Conservation (phyloP, 208 protist species). For the Leptomonas pyrrhocoris region DNA sequence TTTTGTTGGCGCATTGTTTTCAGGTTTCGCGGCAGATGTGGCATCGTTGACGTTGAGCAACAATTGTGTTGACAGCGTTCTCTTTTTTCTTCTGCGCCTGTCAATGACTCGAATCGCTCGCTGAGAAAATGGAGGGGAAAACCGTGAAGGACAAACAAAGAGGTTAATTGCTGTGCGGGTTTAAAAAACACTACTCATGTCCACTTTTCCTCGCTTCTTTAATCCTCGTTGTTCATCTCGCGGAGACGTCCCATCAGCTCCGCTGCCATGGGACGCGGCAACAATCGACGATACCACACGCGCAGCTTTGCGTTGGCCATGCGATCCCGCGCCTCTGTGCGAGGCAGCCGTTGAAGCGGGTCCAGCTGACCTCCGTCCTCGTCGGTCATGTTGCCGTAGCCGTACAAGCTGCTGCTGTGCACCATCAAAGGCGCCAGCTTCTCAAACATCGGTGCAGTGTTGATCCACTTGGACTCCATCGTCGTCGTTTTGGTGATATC, state of each 20-base stretch:
- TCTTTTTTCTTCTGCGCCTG: no score
- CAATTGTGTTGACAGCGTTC: no score
- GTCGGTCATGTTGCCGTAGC: not conserved
- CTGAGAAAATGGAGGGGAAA: not conserved
- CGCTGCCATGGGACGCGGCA: not conserved
- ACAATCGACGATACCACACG: constrained; percentile 30
- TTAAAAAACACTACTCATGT: no score
- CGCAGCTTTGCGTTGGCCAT: constrained; percentile 5
- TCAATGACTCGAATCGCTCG: no score
- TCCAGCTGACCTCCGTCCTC: constrained; percentile 10
- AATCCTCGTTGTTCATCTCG: constrained; percentile 5
- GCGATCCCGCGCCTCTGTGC: constrained; percentile 13
- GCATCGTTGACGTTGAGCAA: no score
- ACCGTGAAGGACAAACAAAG: not conserved
- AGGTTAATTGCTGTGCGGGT: not conserved
- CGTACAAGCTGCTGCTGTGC: not conserved
- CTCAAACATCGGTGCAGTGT: not conserved
- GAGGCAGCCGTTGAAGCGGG: constrained; percentile 26
- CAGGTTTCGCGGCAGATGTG: no score
- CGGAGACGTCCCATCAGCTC: constrained; percentile 21
- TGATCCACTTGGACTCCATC: constrained; percentile 13
- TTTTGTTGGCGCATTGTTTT: no score
- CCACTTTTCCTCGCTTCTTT: not conserved
- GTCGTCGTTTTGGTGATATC: not conserved
- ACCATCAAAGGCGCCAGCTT: not conserved